These are phyloP conservation scores for Chlorociboria aeruginascens DNA, from an alignment of 495 filamentous ascomycete species.

Conservation along the genomic window DNA sequence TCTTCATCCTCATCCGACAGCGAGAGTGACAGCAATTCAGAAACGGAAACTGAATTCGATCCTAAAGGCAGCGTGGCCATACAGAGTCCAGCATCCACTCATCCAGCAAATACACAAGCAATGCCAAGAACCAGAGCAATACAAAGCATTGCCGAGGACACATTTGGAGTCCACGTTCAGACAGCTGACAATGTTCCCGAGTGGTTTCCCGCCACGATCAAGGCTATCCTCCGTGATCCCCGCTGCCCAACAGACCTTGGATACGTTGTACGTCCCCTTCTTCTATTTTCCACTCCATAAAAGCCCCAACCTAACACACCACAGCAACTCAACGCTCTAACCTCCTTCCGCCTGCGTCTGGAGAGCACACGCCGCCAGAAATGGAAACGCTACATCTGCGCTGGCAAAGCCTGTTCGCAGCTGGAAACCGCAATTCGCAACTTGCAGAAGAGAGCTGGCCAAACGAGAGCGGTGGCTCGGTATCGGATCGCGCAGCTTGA, in stretches of 20 bases:
- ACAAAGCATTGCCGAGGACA: too few species aligned
- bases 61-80: too few species aligned
- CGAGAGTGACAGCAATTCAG: too few species aligned
- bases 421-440: neutral
- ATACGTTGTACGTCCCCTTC: conserved; percentile 1
- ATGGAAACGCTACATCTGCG: conserved; percentile 4
- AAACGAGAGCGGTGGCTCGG: neutral
- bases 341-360: conserved; percentile 3
- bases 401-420: conserved; percentile 1
- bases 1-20: too few species aligned
- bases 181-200: neutral
- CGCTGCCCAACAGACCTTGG: conserved; percentile 1
- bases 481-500: neutral
- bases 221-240: neutral
- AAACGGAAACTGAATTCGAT: too few species aligned
- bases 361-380: conserved; percentile 2
- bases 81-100: too few species aligned
- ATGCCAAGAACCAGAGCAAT: too few species aligned
- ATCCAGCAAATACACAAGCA: too few species aligned
- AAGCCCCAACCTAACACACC: neutral
- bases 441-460: neutral
- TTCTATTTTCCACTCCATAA: neutral
- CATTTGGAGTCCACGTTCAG: too few species aligned
- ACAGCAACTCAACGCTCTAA: conserved; percentile 8
- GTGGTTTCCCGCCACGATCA: conserved; percentile 6